Evolutionary conservation across 2,329 filamentous ascomycete species (phyloP).

Genomic region (Boeremia exigua): DNA sequence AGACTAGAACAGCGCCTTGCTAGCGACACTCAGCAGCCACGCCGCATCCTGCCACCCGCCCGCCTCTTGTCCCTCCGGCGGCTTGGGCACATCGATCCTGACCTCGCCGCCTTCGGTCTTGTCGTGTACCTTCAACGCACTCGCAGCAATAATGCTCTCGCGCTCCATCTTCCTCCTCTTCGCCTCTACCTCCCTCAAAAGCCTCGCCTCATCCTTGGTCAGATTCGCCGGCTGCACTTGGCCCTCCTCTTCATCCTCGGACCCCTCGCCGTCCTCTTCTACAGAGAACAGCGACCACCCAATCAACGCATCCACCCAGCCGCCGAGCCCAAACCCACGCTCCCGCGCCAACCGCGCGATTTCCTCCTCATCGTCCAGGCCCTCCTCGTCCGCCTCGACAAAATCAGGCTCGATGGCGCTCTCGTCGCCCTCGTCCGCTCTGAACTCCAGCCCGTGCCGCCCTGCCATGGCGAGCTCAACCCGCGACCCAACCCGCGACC

Average conservation of each 20-base stretch:
- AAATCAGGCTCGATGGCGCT: conserved; percentile 56
- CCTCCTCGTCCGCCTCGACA: conserved; percentile 51
- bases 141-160: conserved; percentile 44
- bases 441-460: conserved; percentile 37
- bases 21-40: conserved; percentile 63
- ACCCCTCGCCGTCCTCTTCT: conserved; percentile 56
- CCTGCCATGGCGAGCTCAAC: conserved; percentile 47
- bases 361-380: conserved; percentile 59
- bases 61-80: conserved; percentile 31
- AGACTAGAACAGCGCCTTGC: conserved; percentile 49
- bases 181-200: conserved; percentile 47
- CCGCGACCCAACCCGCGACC: conserved; percentile 43
- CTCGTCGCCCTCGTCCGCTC: conserved; percentile 31
- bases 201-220: conserved; percentile 47
- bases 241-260: conserved; percentile 34
- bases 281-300: conserved; percentile 64
- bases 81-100: conserved; percentile 18
- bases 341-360: conserved; percentile 58
- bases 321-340: conserved; percentile 61
- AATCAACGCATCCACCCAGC: conserved; percentile 64
- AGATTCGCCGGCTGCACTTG: conserved; percentile 11
- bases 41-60: conserved; percentile 65
- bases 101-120: conserved; percentile 23
- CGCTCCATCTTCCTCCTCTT: conserved; percentile 45
- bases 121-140: conserved; percentile 46